These are phyloP conservation scores for Populus hybrid DNA, from an alignment of 441 rosid genomes.

Conservation along the genomic window DNA sequence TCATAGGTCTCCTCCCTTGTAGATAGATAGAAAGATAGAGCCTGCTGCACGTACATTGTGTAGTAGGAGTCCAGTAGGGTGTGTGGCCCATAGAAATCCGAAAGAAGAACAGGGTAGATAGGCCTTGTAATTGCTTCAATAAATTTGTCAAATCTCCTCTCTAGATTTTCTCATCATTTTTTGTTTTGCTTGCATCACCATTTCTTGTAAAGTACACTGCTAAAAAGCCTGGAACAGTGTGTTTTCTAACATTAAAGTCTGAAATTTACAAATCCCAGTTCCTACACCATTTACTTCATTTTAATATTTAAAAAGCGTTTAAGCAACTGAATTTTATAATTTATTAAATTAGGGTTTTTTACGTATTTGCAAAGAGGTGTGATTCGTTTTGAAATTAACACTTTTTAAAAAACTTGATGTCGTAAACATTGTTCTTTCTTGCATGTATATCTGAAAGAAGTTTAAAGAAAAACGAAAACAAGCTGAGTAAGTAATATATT, in stretches of 20 bases:
- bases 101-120: slow-evolving; percentile 2
- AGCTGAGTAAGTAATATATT: too few relatives aligned
- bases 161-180: slow-evolving; percentile 31
- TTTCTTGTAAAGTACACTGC: slow-evolving; percentile 15
- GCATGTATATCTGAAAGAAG: background rate
- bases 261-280: too few relatives aligned
- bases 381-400: background rate
- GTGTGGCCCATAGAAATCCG: slow-evolving; percentile 3
- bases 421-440: background rate
- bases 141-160: slow-evolving; percentile 38
- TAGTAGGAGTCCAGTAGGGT: slow-evolving; percentile 1
- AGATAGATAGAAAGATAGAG: background rate
- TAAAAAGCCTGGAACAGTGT: slow-evolving; percentile 13
- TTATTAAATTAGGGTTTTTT: too few relatives aligned
- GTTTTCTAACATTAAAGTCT: background rate
- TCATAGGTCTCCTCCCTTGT: background rate
- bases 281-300: background rate
- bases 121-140: slow-evolving; percentile 24
- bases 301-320: background rate
- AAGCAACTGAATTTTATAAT: too few relatives aligned
- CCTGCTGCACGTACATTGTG: background rate
- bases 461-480: too few relatives aligned
- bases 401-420: too few relatives aligned
- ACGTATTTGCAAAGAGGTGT: background rate
- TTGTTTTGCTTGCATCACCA: slow-evolving; percentile 42